Percentiles rank a stretch among this genome's conserved stretches.
phyloP scores from a whole-genome alignment of 1,284 basidiomycete genomes.

The Ceratobasidium sp. region DNA sequence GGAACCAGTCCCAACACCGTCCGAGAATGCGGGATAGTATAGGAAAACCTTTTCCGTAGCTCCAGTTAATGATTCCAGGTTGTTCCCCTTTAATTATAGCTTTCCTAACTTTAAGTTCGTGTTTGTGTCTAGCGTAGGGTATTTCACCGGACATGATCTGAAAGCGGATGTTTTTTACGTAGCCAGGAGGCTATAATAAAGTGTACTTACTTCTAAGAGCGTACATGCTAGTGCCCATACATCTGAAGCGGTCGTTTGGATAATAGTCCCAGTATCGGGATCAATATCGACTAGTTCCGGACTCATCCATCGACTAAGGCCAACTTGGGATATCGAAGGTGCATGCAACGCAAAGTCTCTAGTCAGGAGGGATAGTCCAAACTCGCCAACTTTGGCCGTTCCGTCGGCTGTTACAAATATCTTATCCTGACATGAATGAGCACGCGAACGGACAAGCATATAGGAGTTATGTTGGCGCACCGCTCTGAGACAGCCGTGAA shows the following conservation, averaged over 20 bases:
- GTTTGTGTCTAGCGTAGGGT: background rate
- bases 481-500: slow-evolving; percentile 42
- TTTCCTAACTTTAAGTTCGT: background rate
- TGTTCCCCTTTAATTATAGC: background rate
- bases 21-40: background rate
- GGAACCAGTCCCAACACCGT: background rate
- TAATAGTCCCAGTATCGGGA: background rate
- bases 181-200: no score
- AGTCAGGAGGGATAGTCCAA: slow-evolving; percentile 7
- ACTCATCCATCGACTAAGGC: slow-evolving; percentile 22
- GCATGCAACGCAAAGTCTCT: slow-evolving; percentile 8
- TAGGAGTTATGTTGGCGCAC: background rate
- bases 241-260: background rate
- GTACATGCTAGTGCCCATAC: slow-evolving; percentile 30
- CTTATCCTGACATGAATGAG: background rate
- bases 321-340: slow-evolving; percentile 19
- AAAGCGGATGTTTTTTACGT: background rate
- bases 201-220: background rate
- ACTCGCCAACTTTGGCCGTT: slow-evolving; percentile 24
- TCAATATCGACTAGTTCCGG: slow-evolving; percentile 9
- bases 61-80: background rate
- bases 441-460: background rate
- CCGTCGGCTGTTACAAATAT: slow-evolving; percentile 8
- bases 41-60: background rate
- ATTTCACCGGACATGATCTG: background rate